These are phyloP conservation scores for Davidsoniella neocaledoniae DNA, from an alignment of 2,329 filamentous ascomycete genomes.

Conservation along the genomic window DNA sequence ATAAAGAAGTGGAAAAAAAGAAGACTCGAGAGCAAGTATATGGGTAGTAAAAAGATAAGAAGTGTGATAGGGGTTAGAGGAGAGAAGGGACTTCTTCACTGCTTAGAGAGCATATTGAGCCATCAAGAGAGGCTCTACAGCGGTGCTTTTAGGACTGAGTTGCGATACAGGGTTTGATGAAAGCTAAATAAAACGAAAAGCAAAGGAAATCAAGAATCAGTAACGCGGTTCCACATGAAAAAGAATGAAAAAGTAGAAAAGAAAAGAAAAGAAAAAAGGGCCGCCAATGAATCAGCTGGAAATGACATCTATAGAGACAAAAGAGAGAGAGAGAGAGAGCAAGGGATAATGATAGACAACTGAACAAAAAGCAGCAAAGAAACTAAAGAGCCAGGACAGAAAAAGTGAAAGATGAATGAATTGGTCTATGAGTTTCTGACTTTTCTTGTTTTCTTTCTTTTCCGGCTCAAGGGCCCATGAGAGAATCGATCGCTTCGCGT, in stretches of 20 bases:
- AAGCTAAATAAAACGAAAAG: not conserved
- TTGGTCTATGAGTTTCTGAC: constrained; percentile 7
- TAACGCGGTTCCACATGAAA: not conserved
- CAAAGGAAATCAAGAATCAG: not conserved
- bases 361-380: not conserved
- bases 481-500: constrained; percentile 24
- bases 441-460: too few relatives aligned
- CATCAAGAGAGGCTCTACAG: constrained; percentile 12
- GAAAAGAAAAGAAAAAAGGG: too few relatives aligned
- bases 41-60: too few relatives aligned
- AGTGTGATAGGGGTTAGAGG: not conserved
- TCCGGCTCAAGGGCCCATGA: constrained; percentile 29
- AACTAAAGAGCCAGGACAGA: constrained; percentile 11
- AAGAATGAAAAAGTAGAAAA: not conserved
- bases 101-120: constrained; percentile 43
- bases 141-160: constrained; percentile 4
- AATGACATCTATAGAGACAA: too few relatives aligned
- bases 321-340: too few relatives aligned
- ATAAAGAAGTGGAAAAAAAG: not conserved
- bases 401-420: constrained; percentile 12
- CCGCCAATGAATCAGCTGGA: too few relatives aligned
- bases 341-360: not conserved
- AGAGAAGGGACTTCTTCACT: constrained; percentile 43
- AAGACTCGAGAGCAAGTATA: not conserved
- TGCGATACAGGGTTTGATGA: constrained; percentile 3